phyloP scores from a whole-genome alignment of 1,139 yeast species.

The Pichia sp. region DNA sequence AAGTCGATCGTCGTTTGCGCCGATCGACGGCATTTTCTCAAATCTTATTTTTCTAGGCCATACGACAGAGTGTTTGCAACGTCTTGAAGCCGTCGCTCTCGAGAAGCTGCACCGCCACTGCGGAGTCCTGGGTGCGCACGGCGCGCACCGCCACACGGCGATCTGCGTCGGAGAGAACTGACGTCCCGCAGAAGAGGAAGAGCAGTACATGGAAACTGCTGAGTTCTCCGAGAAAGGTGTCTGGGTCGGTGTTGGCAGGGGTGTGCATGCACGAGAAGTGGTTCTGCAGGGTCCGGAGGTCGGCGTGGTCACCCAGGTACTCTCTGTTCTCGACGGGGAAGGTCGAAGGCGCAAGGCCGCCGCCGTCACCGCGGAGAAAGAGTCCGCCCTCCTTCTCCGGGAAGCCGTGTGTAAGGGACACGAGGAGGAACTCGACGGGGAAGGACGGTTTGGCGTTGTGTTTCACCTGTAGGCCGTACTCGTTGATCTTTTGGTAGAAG shows the following conservation, averaged over 20 bases:
- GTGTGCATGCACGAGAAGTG: neutral
- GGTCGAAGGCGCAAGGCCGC: neutral
- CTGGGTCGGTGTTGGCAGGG: neutral
- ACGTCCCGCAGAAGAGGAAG: neutral
- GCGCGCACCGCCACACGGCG: constrained; percentile 3
- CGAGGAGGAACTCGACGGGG: constrained; percentile 88
- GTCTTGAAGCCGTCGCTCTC: constrained; percentile 1
- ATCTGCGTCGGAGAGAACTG: neutral
- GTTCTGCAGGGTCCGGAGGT: neutral
- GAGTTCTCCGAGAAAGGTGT: neutral
- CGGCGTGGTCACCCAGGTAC: constrained; percentile 47
- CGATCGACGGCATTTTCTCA: too few relatives aligned
- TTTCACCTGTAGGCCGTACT: constrained; percentile 82
- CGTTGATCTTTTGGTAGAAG: constrained; percentile 78
- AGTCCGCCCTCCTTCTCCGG: constrained; percentile 51
- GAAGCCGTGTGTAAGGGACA: constrained; percentile 90
- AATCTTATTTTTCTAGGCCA: neutral
- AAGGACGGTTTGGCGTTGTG: constrained; percentile 92
- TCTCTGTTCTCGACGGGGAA: constrained; percentile 81
- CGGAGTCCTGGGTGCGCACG: neutral
- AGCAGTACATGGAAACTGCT: neutral
- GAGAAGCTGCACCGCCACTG: constrained; percentile 3
- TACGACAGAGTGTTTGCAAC: constrained; percentile 10
- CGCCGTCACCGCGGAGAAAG: neutral
- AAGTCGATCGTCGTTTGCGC: too few relatives aligned